phyloP scores from a whole-genome alignment of 768 basidiomycete genomes.

The Xanthoconium purpureum region DNA sequence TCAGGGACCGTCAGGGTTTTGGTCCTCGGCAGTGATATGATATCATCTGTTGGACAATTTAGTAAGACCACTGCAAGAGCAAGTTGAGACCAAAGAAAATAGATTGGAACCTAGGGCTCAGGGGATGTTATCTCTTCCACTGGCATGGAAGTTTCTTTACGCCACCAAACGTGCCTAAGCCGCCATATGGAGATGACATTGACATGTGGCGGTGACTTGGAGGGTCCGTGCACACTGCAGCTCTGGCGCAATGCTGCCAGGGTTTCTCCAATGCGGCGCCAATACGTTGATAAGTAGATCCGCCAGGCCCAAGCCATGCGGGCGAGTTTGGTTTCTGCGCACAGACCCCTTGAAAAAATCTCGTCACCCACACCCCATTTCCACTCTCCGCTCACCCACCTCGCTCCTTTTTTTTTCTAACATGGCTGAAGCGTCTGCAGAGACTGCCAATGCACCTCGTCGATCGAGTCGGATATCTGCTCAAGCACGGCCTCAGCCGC shows the following conservation, averaged over 20 bases:
- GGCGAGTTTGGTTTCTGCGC: slow-evolving; percentile 20
- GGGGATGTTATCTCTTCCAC: too few species aligned
- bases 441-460: slow-evolving; percentile 38
- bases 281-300: slow-evolving; percentile 10
- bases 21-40: too few species aligned
- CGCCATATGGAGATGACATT: too few species aligned
- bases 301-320: slow-evolving; percentile 18
- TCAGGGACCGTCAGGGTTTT: too few species aligned
- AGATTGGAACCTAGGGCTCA: too few species aligned
- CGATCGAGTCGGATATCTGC: slow-evolving; percentile 57
- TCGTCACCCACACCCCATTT: slow-evolving; percentile 2
- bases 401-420: not conserved
- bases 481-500: slow-evolving; percentile 39
- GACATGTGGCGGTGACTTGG: slow-evolving; percentile 4
- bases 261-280: slow-evolving; percentile 13
- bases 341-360: slow-evolving; percentile 21
- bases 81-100: too few species aligned
- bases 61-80: too few species aligned
- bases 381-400: not conserved
- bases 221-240: slow-evolving; percentile 8
- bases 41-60: too few species aligned
- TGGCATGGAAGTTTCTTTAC: too few species aligned
- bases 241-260: not conserved
- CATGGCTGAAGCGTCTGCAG: slow-evolving; percentile 13
- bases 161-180: too few species aligned